Evolutionary conservation across 345 rosid species (phyloP).

Genomic region (Fremontodendron californicum): DNA sequence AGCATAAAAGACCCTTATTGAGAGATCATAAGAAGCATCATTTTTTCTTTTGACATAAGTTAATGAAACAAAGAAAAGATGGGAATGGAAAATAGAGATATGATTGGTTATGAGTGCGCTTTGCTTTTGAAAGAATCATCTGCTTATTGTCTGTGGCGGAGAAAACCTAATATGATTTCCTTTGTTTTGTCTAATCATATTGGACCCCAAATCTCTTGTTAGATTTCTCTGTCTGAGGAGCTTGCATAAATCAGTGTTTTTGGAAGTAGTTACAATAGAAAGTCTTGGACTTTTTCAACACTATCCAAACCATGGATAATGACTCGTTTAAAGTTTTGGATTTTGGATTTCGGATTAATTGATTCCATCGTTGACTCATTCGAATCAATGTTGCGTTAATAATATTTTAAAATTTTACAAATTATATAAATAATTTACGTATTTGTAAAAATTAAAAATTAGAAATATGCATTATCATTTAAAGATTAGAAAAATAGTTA

Average conservation of each 20-base stretch:
- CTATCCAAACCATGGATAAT: background rate
- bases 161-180: background rate
- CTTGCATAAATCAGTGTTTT: constrained; percentile 1
- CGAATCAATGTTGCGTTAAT: no score
- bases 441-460: no score
- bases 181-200: constrained; percentile 12
- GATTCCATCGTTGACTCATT: no score
- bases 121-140: constrained; percentile 7
- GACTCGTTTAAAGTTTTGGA: no score
- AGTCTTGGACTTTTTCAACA: background rate
- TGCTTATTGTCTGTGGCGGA: background rate
- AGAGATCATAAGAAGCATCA: constrained; percentile 21
- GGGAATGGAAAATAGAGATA: background rate
- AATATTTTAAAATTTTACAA: no score
- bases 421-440: no score
- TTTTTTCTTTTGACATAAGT: background rate
- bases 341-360: no score
- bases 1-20: background rate
- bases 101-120: background rate
- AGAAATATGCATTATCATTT: no score
- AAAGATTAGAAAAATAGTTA: no score
- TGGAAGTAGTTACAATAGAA: constrained; percentile 12
- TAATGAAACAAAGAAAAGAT: constrained; percentile 11
- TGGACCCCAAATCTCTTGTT: background rate
- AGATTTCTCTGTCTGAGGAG: constrained; percentile 25